Percentiles rank a stretch among this genome's conserved stretches.
Evolutionary conservation across 495 filamentous ascomycete genomes (phyloP).

Genomic region (Aspergillus biplanus): DNA sequence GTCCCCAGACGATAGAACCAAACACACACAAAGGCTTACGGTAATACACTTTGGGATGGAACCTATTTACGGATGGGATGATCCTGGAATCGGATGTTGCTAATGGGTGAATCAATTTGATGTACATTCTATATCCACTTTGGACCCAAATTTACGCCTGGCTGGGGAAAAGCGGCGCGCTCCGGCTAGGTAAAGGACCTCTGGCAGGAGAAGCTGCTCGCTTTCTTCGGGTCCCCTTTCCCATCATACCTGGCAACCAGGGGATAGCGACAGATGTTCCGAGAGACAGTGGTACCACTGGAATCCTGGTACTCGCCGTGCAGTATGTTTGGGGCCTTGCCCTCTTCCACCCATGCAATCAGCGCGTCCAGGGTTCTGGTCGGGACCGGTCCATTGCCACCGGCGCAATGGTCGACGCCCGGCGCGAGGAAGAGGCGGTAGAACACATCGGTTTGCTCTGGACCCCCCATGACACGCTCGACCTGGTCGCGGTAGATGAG

Average conservation of each 20-base stretch:
- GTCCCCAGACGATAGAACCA: too few species aligned
- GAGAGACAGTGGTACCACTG: background rate
- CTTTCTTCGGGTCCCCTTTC: background rate
- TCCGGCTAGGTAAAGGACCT: background rate
- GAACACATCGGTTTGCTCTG: constrained; percentile 18
- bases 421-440: constrained; percentile 27
- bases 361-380: constrained; percentile 31
- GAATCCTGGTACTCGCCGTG: background rate
- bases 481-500: constrained; percentile 26
- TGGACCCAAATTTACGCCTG: background rate
- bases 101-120: background rate
- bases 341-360: constrained; percentile 48
- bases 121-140: background rate
- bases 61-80: too few species aligned
- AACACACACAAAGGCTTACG: too few species aligned
- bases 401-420: constrained; percentile 29
- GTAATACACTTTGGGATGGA: too few species aligned
- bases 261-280: constrained; percentile 6
- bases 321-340: constrained; percentile 29
- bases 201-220: constrained; percentile 8
- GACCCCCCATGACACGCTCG: constrained; percentile 10
- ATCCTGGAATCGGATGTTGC: background rate
- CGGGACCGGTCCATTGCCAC: constrained; percentile 28
- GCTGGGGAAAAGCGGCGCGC: background rate
- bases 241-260: constrained; percentile 7